Conservation (phyloP, 371 early-diverging fungal species). For the Entomophthora muscae region DNA sequence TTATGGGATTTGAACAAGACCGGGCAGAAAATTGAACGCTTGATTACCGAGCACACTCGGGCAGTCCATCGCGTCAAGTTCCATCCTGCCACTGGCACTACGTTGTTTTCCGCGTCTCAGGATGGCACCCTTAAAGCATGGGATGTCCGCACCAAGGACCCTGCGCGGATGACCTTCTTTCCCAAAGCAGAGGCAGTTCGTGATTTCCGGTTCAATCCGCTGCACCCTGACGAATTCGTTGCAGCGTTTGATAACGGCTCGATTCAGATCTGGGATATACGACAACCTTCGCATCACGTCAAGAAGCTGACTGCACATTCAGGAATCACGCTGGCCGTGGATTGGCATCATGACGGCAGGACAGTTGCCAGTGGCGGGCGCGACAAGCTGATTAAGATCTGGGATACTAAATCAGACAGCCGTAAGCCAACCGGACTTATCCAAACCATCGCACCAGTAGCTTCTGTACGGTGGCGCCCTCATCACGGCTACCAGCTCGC, state of each 20-base stretch:
- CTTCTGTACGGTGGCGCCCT: slow-evolving; percentile 68
- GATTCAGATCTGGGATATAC: slow-evolving; percentile 72
- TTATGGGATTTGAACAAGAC: slow-evolving; percentile 43
- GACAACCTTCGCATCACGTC: slow-evolving; percentile 40
- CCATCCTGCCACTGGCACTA: slow-evolving; percentile 43
- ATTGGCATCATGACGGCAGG: slow-evolving; percentile 63
- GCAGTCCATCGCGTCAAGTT: slow-evolving; percentile 66
- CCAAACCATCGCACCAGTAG: slow-evolving; percentile 50
- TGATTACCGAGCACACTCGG: slow-evolving; percentile 56
- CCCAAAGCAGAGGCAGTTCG: slow-evolving; percentile 68
- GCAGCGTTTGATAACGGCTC: slow-evolving; percentile 80
- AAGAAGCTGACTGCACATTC: slow-evolving; percentile 58
- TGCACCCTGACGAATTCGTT: slow-evolving; percentile 39
- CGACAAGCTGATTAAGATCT: slow-evolving; percentile 71
- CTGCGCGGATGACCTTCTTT: slow-evolving; percentile 37
- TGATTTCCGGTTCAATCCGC: slow-evolving; percentile 67
- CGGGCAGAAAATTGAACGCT: slow-evolving; percentile 37
- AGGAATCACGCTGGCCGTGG: slow-evolving; percentile 58
- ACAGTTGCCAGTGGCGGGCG: slow-evolving; percentile 65
- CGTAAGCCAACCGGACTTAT: slow-evolving; percentile 40
- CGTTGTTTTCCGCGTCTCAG: slow-evolving; percentile 61
- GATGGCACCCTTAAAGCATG: slow-evolving; percentile 66
- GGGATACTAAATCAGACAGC: slow-evolving; percentile 58
- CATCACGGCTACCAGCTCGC: slow-evolving; percentile 47
- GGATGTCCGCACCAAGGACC: slow-evolving; percentile 49